These are phyloP conservation scores for Arthrobotrys conoides DNA, from an alignment of 2,329 filamentous ascomycete species.

Conservation along the genomic window DNA sequence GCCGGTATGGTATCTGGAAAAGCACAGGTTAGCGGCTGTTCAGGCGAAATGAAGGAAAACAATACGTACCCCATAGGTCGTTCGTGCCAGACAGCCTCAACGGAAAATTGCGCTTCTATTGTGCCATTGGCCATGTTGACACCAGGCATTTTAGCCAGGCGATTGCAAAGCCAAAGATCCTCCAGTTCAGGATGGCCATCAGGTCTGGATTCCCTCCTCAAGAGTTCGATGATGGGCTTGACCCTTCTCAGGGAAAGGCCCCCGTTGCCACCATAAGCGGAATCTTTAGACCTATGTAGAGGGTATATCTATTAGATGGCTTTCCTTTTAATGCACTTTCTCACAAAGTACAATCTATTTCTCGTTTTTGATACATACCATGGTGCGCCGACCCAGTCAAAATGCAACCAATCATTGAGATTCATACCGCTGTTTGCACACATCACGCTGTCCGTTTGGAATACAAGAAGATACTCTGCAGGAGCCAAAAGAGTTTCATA, in stretches of 20 bases:
- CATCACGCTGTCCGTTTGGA: constrained; percentile 73
- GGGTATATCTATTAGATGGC: neutral
- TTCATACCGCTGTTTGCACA: constrained; percentile 71
- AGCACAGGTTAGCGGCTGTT: constrained; percentile 39
- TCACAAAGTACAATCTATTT: neutral
- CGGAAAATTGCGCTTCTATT: constrained; percentile 70
- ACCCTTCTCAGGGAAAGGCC: constrained; percentile 73
- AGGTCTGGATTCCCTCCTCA: constrained; percentile 38
- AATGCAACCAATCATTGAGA: constrained; percentile 71
- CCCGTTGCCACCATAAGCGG: constrained; percentile 71
- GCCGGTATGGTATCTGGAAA: constrained; percentile 72
- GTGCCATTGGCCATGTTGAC: constrained; percentile 71
- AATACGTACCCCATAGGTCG: constrained; percentile 50
- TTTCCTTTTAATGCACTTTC: too few species aligned
- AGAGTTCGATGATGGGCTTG: constrained; percentile 71
- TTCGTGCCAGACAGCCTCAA: constrained; percentile 68
- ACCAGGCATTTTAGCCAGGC: constrained; percentile 68
- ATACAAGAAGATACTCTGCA: constrained; percentile 68
- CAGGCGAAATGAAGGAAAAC: neutral
- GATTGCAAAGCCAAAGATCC: constrained; percentile 71
- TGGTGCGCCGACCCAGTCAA: constrained; percentile 73
- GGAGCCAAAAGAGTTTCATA: constrained; percentile 66
- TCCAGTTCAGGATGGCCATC: constrained; percentile 67
- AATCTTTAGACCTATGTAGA: constrained; percentile 57
- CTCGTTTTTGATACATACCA: constrained; percentile 65